phyloP scores from a whole-genome alignment of 2,329 filamentous ascomycete species.

The Aspergillus costaricaensis region DNA sequence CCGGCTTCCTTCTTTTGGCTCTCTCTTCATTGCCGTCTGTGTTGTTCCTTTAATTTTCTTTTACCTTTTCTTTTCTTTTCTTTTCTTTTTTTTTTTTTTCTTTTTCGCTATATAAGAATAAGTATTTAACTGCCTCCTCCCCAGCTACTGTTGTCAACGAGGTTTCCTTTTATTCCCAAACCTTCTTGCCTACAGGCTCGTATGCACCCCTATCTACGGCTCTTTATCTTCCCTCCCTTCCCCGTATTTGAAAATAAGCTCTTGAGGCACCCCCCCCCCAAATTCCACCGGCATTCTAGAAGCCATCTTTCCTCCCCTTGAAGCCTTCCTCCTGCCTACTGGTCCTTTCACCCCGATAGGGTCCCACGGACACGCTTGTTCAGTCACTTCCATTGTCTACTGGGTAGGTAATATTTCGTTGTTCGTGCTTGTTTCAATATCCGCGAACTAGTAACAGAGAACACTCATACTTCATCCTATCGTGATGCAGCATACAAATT shows the following conservation, averaged over 20 bases:
- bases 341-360: neutral
- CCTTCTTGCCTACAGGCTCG: too few species aligned
- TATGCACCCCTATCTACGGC: neutral
- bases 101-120: neutral
- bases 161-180: too few species aligned
- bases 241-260: neutral
- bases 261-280: neutral
- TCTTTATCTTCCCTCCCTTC: neutral
- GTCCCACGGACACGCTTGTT: conserved; percentile 25
- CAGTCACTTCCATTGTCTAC: conserved; percentile 12
- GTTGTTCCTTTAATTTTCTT: neutral
- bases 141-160: too few species aligned
- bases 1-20: neutral
- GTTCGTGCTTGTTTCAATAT: neutral
- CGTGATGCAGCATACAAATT: too few species aligned
- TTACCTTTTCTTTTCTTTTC: too few species aligned
- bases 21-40: neutral
- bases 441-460: too few species aligned
- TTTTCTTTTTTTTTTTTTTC: too few species aligned
- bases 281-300: neutral
- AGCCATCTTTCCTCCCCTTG: neutral
- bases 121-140: too few species aligned
- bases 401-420: neutral
- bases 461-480: too few species aligned
- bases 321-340: neutral